These are phyloP conservation scores for Sphaerosporella brunnea DNA, from an alignment of 495 filamentous ascomycete species.

Conservation along the genomic window DNA sequence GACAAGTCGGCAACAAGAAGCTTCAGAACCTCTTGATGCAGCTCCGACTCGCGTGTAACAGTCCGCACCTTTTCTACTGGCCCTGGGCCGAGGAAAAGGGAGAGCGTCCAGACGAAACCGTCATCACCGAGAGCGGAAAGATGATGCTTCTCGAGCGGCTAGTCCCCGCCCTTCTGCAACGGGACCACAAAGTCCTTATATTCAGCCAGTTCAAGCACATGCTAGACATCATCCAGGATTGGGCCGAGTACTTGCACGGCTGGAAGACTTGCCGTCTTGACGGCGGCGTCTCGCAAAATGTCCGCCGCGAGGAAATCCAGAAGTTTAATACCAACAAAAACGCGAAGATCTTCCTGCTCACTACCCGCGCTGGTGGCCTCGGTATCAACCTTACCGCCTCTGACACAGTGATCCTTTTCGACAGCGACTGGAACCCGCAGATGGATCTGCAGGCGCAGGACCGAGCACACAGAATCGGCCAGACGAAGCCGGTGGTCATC, in stretches of 20 bases:
- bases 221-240: conserved; percentile 78
- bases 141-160: conserved; percentile 86
- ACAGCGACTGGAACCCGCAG: conserved; percentile 93
- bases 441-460: conserved; percentile 94
- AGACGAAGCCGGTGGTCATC: conserved; percentile 80
- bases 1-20: conserved; percentile 78
- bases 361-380: conserved; percentile 80
- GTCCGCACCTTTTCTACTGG: conserved; percentile 91
- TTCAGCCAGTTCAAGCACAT: conserved; percentile 95
- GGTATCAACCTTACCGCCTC: conserved; percentile 66
- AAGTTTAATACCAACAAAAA: conserved; percentile 59
- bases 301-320: conserved; percentile 67
- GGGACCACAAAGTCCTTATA: conserved; percentile 70
- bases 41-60: conserved; percentile 79
- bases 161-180: conserved; percentile 53
- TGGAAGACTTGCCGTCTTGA: conserved; percentile 87
- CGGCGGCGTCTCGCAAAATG: conserved; percentile 61
- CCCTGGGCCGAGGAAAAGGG: conserved; percentile 42
- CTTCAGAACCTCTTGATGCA: conserved; percentile 90
- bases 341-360: conserved; percentile 67
- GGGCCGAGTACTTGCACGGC: conserved; percentile 48
- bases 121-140: conserved; percentile 78
- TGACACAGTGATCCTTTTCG: conserved; percentile 58
- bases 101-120: conserved; percentile 41
- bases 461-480: conserved; percentile 83